Base-by-base conservation (phyloP, 805 yeast species). In the Maudiozyma saulgeensis region DNA sequence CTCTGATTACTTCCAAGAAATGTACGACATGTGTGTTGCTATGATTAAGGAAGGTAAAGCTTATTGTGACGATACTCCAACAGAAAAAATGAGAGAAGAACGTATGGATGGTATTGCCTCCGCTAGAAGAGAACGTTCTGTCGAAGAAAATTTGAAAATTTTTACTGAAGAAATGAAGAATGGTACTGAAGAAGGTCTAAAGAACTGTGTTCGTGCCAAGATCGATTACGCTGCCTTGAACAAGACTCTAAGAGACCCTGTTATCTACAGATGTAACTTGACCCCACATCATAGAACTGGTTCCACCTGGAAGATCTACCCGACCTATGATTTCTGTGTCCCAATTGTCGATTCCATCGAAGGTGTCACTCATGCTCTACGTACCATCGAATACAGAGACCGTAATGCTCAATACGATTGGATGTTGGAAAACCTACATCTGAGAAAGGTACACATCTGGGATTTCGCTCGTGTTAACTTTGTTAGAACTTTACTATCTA, bases 271-370 rank as follows among this genome's bases (percentile, higher is more conserved):
- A 78, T 85, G 96, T 73, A 93, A 93, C 78, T 73, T 89, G 66
- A 90, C 95, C 55, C 98, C 99, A 47, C 99, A 93, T 67, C 99
- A 91, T 72, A 84, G 96, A 73, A 93, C 98, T 41, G 97, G 97
- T 49, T 64, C 82, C 41, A 60, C 75, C 46, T 93, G 99, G 99
- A 93, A 93, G 71, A 80, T 91, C 69, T 93, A 93, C 74, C 99
- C 99, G 66, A 89, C 96, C 41, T 93, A 93, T 71, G 99, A 93
- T 71, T 93, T 93, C 86, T 93, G 98, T 78, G 95, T 86, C 54
- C 99, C 99, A 53, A 80, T 91, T 46, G 97, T 93, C 48, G 99
- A 93, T 70, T 75, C 98, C 23, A 60, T 88, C 44, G 99, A 93
- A 74, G 99, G 99, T 61, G 96, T 93, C 44, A 93, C 99, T 42